phyloP scores from a whole-genome alignment of 768 basidiomycete species.

The Lentinula guzmanii region DNA sequence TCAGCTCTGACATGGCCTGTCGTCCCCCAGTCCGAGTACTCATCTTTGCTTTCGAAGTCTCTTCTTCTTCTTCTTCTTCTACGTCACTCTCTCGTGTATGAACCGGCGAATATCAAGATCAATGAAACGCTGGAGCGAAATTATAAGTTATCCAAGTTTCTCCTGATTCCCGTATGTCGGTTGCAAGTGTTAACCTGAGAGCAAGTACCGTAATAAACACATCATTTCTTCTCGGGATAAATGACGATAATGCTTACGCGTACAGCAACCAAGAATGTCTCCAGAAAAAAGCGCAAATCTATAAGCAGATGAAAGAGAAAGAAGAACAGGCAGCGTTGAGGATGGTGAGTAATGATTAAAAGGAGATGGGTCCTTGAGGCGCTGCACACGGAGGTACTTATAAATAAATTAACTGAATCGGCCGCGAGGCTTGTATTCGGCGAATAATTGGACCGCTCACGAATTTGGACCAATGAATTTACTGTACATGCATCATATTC shows the following conservation, averaged over 20 bases:
- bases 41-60: neutral
- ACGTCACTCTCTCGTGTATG: neutral
- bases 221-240: neutral
- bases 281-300: neutral
- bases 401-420: neutral
- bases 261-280: neutral
- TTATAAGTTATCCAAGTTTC: neutral
- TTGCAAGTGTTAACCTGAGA: too few species aligned
- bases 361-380: neutral
- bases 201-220: too few species aligned
- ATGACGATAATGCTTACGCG: neutral
- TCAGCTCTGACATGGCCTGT: conserved; percentile 90
- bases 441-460: neutral
- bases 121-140: neutral
- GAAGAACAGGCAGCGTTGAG: neutral
- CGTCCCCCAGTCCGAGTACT: conserved; percentile 5
- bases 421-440: neutral
- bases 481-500: neutral
- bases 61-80: neutral
- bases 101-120: neutral
- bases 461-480: neutral
- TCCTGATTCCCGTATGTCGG: too few species aligned
- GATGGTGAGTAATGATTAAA: neutral
- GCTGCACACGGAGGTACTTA: neutral
- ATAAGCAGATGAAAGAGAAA: neutral